Percentiles rank a stretch among this genome's conserved stretches.
Evolutionary conservation across 73 alveolate species (phyloP).

Genomic region (Blepharisma stoltei): DNA sequence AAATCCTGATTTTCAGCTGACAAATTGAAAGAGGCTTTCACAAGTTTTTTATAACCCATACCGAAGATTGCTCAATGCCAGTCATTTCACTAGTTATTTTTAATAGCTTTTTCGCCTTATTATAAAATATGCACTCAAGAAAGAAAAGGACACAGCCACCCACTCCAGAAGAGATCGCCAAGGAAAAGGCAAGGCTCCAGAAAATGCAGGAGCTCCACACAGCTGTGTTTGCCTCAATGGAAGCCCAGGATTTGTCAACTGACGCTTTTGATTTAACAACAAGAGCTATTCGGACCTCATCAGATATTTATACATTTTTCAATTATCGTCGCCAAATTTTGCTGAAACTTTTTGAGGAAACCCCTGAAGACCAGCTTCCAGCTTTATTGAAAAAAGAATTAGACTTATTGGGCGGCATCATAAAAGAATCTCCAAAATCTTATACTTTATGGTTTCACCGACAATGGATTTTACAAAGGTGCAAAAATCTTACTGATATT

Average conservation of each 20-base stretch:
- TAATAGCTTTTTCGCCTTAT: not conserved
- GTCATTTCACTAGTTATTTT: too few species aligned
- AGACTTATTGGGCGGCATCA: slow-evolving; percentile 27
- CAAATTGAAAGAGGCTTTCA: too few species aligned
- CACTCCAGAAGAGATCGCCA: slow-evolving; percentile 18
- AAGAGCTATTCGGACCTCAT: slow-evolving; percentile 15
- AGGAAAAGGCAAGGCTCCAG: slow-evolving; percentile 4
- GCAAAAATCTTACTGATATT: slow-evolving; percentile 36
- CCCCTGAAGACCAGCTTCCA: not conserved
- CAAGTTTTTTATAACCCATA: too few species aligned
- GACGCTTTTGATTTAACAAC: not conserved
- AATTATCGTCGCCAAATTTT: slow-evolving; percentile 1
- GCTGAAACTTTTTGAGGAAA: not conserved
- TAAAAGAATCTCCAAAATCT: slow-evolving; percentile 49
- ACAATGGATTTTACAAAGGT: slow-evolving; percentile 39
- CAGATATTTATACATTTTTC: slow-evolving; percentile 22
- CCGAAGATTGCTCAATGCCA: too few species aligned
- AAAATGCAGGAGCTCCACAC: slow-evolving; percentile 22
- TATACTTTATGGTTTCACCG: slow-evolving; percentile 57
- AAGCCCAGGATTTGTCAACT: not conserved
- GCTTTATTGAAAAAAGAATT: slow-evolving; percentile 33
- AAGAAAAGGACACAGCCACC: slow-evolving; percentile 24
- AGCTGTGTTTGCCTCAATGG: not conserved
- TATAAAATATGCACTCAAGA: slow-evolving; percentile 20
- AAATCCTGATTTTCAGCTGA: too few species aligned